Conservation (phyloP, 306 rosid genomes). For the Cucurbita pepo region DNA sequence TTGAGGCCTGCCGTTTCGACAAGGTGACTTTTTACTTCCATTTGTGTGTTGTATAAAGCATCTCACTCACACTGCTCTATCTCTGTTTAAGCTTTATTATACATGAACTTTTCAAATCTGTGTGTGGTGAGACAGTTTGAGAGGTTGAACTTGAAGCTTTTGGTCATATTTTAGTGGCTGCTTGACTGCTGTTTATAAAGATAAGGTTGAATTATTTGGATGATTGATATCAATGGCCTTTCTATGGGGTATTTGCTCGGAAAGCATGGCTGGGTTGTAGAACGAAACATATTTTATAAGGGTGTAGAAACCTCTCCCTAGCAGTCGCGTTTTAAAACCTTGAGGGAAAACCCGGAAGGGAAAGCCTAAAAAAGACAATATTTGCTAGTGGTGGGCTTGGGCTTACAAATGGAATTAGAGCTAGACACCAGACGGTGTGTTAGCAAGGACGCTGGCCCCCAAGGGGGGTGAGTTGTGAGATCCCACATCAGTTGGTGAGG, state of each 20-base stretch:
- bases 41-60: neutral
- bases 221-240: neutral
- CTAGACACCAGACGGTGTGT: too few species aligned
- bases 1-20: conserved; percentile 81
- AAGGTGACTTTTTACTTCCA: conserved; percentile 49
- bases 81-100: neutral
- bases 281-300: too few species aligned
- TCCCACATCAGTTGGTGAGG: too few species aligned
- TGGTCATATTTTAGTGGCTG: neutral
- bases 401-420: too few species aligned
- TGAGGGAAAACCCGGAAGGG: too few species aligned
- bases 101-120: neutral
- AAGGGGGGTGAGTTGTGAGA: too few species aligned
- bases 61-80: neutral
- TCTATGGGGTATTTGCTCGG: neutral
- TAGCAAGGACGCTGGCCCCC: too few species aligned
- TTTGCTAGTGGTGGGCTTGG: too few species aligned
- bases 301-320: too few species aligned
- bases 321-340: too few species aligned
- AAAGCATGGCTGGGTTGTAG: neutral
- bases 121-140: neutral
- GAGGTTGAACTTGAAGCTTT: neutral
- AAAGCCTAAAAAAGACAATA: too few species aligned
- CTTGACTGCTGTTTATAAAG: neutral
- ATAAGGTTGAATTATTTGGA: neutral